Evolutionary conservation across 805 yeast species (phyloP), one percentile per base, ranked within the genome.

Genomic region (Starmerella bombi): DNA sequence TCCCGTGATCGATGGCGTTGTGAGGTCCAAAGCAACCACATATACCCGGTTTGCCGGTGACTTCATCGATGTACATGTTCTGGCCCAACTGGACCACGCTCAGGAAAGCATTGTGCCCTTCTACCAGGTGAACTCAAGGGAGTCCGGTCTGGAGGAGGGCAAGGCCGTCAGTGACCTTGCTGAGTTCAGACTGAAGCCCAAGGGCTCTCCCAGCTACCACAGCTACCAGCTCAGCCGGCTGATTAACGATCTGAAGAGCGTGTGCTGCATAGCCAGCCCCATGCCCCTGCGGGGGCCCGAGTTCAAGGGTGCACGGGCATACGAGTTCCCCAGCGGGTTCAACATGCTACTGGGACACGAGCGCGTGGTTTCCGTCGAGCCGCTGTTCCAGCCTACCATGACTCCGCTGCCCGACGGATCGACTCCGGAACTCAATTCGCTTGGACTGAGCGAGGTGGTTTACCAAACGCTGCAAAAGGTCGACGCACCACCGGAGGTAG

Each of bases 31-130:
- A 40, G 80, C 82, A 35, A 67, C 74, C 4, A 63, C 70, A 45
- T 79, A 74, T 57, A 71, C 82, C 14, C 75, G 73, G 51, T 80
- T 70, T 56, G 95, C 86, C 3, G 97, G 96, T 8, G 88, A 85
- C 57, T 86, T 79, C 57, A 58, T 81, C 41, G 80, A 78, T 57
- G 66, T 73, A 38, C 82, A 80, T 59, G 64, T 76, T 2, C 59
- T 70, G 48, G 64, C 71, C 37, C 71, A 62, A 51, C 67, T 68
- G 46, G 59, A 64, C 42, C 49, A 61, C 31, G 59, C 57, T 43
- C 44, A 57, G 37, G 61, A 63, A 36, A 43, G 54, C 18, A 51
- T 56, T 16, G 56, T 57, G 14, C 62, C 64, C 5, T 58, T 57
- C 15, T 61, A 56, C 42, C 54, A 58, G 42, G 56, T 69, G 29